Base-by-base conservation (phyloP, 768 basidiomycete species). In the Suillus hirtellus region DNA sequence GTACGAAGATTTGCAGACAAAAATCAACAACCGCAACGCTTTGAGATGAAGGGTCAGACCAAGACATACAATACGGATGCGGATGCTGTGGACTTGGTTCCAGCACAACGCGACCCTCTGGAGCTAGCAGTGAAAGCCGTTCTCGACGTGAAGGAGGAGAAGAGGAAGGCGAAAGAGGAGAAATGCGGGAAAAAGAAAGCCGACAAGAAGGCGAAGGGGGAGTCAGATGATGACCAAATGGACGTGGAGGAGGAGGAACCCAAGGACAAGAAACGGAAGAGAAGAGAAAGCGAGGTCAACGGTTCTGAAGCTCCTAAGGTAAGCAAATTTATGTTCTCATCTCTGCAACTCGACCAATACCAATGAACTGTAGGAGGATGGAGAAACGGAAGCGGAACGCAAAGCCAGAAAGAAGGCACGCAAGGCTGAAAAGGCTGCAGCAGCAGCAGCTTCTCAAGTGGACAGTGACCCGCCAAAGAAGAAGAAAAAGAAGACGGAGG, bases 51-150 rank as follows among this genome's bases (percentile, higher is more conserved):
- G 50, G 89, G 92, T 49, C 89, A 88, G 67, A 84, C 88, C 52
- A 87, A 86, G 73, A 88, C 85, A 49, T 99, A 99, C 77, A 97
- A 98, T 74, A 82, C 86, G 24, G 86, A 88, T 37, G 91, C 92
- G 42, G 96, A 99, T 75, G 85, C 85, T 34, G 86, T 93, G 58
- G 86, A 88, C 70, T 80, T 98, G 64, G 84, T 98, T 54, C 84
- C 95, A 44, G 92, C 96, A 38, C 95, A 96, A 76, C 85, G 89
- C 59, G 87, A 89, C 59, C 88, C 93, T n/a, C 78, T 89, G 75
- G 86, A 91, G 69, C 75, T 81, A 27, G 95, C 94, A 2, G 79
- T 93, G 27, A 83, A 89, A 76, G 88, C 82, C 38, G 92, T 86
- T 46, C 71, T 86, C 68, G 92, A 95, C 63, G 90, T 92, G 68